phyloP scores from a whole-genome alignment of 768 basidiomycete species.

The Arthromyces matolae region DNA sequence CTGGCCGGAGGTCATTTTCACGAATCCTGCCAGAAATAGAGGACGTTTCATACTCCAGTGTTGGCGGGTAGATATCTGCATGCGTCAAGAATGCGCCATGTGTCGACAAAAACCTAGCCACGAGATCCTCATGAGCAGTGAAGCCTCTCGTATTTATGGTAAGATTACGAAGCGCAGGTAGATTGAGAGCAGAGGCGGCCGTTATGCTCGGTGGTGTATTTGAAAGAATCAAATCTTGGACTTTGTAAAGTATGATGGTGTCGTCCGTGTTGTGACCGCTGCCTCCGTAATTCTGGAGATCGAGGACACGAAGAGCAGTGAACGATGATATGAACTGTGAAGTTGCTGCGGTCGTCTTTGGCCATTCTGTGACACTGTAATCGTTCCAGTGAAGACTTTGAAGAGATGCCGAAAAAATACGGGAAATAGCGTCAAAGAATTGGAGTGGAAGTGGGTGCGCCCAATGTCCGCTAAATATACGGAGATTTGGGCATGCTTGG shows the following conservation, averaged over 20 bases:
- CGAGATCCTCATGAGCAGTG: constrained; percentile 17
- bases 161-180: constrained; percentile 43
- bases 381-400: constrained; percentile 46
- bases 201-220: constrained; percentile 33
- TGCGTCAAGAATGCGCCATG: constrained; percentile 38
- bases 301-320: constrained; percentile 38
- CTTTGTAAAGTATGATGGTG: constrained; percentile 34
- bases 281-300: constrained; percentile 41
- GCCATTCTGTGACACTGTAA: constrained; percentile 12
- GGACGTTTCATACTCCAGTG: constrained; percentile 29
- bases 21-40: constrained; percentile 21
- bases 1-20: constrained; percentile 36
- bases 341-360: constrained; percentile 23
- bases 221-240: constrained; percentile 42
- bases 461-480: constrained; percentile 47
- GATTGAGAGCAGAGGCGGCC: constrained; percentile 32
- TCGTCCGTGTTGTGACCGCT: constrained; percentile 18
- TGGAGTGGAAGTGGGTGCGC: constrained; percentile 37
- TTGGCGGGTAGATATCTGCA: constrained; percentile 39
- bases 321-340: constrained; percentile 40
- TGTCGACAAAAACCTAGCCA: constrained; percentile 35
- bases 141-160: constrained; percentile 32
- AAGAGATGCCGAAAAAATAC: constrained; percentile 36
- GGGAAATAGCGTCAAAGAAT: constrained; percentile 38
- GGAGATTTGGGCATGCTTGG: constrained; percentile 41